These are phyloP conservation scores for Schwanniomyces pseudopolymorphus DNA, from an alignment of 805 yeast genomes.

Conservation along the genomic window DNA sequence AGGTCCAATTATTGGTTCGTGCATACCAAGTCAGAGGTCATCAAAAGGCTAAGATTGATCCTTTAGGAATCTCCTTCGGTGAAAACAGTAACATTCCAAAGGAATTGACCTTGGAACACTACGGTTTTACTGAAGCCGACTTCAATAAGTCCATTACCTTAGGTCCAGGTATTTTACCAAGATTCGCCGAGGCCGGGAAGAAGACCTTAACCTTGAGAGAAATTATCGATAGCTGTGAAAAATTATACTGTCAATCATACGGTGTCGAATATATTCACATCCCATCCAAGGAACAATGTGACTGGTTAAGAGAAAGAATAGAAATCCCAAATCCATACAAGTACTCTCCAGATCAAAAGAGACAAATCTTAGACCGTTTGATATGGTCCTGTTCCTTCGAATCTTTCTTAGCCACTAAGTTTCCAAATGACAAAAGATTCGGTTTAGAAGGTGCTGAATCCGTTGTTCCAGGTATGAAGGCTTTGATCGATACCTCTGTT, in stretches of 20 bases:
- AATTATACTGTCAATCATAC: slow-evolving; percentile 80
- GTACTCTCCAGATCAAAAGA: slow-evolving; percentile 84
- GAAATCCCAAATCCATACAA: slow-evolving; percentile 88
- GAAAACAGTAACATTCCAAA: slow-evolving; percentile 66
- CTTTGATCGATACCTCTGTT: slow-evolving; percentile 90
- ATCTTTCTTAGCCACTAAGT: slow-evolving; percentile 87
- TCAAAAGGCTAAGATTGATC: slow-evolving; percentile 91
- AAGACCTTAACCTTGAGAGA: slow-evolving; percentile 73
- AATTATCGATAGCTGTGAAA: slow-evolving; percentile 74
- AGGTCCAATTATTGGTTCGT: slow-evolving; percentile 93
- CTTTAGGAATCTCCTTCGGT: slow-evolving; percentile 88
- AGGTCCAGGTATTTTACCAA: slow-evolving; percentile 97
- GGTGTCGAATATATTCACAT: slow-evolving; percentile 97
- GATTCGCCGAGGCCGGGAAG: slow-evolving; percentile 70
- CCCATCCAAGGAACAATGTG: slow-evolving; percentile 92
- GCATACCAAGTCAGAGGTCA: slow-evolving; percentile 99
- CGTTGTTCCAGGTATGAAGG: slow-evolving; percentile 94
- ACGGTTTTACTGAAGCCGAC: slow-evolving; percentile 87
- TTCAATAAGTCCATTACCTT: slow-evolving; percentile 78
- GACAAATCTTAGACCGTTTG: slow-evolving; percentile 93
- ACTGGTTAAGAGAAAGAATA: slow-evolving; percentile 96
- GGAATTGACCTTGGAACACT: slow-evolving; percentile 89
- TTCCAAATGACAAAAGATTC: slow-evolving; percentile 97
- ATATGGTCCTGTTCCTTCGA: slow-evolving; percentile 97
- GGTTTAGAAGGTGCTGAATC: slow-evolving; percentile 99